Conservation (phyloP, 2,329 filamentous ascomycete species). For the Alternaria sp. region DNA sequence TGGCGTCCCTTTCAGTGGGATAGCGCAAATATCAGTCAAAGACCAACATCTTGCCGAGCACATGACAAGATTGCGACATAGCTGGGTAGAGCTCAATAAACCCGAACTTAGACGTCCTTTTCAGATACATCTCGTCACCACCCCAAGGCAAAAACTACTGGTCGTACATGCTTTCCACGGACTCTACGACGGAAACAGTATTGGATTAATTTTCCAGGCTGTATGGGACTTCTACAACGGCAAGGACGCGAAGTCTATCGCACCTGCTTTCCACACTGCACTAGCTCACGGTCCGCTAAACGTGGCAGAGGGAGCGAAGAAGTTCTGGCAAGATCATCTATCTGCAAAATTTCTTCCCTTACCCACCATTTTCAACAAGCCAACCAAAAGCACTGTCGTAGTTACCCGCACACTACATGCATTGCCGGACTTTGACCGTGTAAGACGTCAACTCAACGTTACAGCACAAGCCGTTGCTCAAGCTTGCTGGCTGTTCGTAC, state of each 20-base stretch:
- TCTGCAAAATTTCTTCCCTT: conserved; percentile 44
- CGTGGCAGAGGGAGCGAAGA: conserved; percentile 56
- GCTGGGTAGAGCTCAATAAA: conserved; percentile 66
- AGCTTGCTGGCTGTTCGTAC: conserved; percentile 72
- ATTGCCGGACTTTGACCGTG: conserved; percentile 58
- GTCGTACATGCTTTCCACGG: conserved; percentile 81
- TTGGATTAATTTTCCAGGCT: conserved; percentile 70
- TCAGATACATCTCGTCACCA: conserved; percentile 58
- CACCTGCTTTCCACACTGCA: conserved; percentile 70
- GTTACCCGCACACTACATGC: conserved; percentile 48
- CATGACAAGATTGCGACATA: conserved; percentile 50
- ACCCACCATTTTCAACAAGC: conserved; percentile 34
- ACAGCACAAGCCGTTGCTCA: conserved; percentile 83
- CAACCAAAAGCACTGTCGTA: conserved; percentile 31
- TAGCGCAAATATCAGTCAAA: conserved; percentile 29
- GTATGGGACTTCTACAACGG: conserved; percentile 64
- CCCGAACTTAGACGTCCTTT: conserved; percentile 62
- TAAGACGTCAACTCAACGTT: conserved; percentile 69
- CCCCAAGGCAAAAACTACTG: conserved; percentile 54
- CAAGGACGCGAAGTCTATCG: conserved; percentile 36
- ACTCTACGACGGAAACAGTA: conserved; percentile 84
- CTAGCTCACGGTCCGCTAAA: conserved; percentile 74
- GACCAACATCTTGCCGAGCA: conserved; percentile 30
- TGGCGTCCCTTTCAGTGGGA: conserved; percentile 36
- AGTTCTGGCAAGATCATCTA: conserved; percentile 75